phyloP scores from a whole-genome alignment of 306 rosid species.

The Quercus engelmannii region DNA sequence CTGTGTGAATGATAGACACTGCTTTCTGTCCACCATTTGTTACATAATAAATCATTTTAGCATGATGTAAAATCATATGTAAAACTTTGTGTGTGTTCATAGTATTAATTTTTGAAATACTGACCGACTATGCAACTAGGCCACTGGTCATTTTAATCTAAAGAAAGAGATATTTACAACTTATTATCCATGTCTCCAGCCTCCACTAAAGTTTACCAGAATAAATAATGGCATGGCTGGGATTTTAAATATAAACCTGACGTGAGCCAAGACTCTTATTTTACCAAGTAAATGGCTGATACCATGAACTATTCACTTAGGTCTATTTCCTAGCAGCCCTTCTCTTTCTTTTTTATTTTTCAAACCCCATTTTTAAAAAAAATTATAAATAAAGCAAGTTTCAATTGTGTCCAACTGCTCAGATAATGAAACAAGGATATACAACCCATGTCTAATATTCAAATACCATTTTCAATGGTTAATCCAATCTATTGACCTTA shows the following conservation, averaged over 20 bases:
- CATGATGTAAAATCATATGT: too few species aligned
- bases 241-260: not conserved
- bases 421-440: not conserved
- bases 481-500: conserved; percentile 30
- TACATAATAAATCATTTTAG: too few species aligned
- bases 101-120: too few species aligned
- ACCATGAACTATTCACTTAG: not conserved
- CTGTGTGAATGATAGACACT: too few species aligned
- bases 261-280: not conserved
- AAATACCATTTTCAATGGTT: conserved; percentile 15
- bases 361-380: too few species aligned
- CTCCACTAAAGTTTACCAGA: not conserved
- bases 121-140: not conserved
- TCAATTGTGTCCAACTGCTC: not conserved
- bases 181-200: not conserved
- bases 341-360: not conserved
- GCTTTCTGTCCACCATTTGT: too few species aligned
- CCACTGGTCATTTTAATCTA: not conserved
- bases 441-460: conserved; percentile 5
- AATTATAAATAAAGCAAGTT: not conserved
- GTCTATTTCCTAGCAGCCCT: not conserved
- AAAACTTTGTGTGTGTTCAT: too few species aligned
- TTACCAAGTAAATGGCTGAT: not conserved
- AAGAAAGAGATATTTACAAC: not conserved
- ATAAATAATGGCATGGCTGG: not conserved